Percentiles rank a stretch among this genome's conserved stretches.
phyloP scores from a whole-genome alignment of 192 early-diverging fungal species.

The Backusella mclennaniae region DNA sequence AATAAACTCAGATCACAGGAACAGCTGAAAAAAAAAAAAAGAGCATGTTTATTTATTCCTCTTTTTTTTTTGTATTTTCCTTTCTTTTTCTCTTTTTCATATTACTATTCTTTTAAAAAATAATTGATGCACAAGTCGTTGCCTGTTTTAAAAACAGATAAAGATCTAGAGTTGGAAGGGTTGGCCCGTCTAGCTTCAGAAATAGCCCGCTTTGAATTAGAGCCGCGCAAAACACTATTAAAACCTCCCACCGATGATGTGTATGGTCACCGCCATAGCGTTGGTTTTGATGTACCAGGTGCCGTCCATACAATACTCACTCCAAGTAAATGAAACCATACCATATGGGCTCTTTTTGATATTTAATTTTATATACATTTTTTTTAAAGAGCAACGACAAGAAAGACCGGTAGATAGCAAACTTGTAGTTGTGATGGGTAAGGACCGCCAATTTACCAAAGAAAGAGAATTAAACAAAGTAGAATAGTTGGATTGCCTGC shows the following conservation, averaged over 20 bases:
- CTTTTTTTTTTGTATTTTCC: not conserved
- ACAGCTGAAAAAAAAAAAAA: not conserved
- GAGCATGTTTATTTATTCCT: not conserved
- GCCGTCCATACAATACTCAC: constrained; percentile 46
- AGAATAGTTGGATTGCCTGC: constrained; percentile 86
- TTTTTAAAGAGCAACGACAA: constrained; percentile 26
- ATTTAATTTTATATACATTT: not conserved
- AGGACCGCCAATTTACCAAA: not conserved
- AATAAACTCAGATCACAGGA: constrained; percentile 5
- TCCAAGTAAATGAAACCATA: constrained; percentile 29
- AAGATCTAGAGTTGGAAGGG: constrained; percentile 1
- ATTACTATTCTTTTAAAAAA: too few species aligned
- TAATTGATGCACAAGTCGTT: not conserved
- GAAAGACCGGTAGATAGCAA: constrained; percentile 84
- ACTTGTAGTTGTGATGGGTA: constrained; percentile 90
- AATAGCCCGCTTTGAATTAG: not conserved
- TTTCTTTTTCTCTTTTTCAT: not conserved
- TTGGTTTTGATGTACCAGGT: constrained; percentile 49
- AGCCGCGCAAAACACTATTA: not conserved
- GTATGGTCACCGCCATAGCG: constrained; percentile 1
- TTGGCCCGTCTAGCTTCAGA: constrained; percentile 9
- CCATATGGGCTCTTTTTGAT: too few species aligned
- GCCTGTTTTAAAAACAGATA: constrained; percentile 17
- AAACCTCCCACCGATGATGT: not conserved
- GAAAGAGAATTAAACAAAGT: not conserved